These are phyloP conservation scores for Epichloe glyceriae DNA, from an alignment of 2,329 filamentous ascomycete genomes.

Conservation along the genomic window DNA sequence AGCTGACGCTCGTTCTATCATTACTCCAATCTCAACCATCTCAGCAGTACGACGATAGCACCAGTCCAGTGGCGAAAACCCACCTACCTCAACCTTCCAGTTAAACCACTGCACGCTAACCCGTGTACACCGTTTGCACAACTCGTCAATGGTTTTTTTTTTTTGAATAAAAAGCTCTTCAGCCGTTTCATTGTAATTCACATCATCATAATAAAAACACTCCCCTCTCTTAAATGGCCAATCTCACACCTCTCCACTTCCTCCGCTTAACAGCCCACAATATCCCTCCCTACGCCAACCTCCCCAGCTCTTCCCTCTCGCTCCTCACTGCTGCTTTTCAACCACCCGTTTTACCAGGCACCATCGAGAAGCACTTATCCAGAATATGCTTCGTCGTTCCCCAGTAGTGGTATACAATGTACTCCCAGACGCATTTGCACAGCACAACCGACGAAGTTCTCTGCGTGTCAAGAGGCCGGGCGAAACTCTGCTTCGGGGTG, in stretches of 20 bases:
- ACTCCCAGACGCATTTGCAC: constrained; percentile 54
- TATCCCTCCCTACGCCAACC: constrained; percentile 41
- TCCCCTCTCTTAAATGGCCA: background rate
- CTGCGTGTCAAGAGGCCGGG: constrained; percentile 42
- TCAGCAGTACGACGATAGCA: background rate
- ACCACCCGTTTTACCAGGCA: background rate
- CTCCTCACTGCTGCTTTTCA: constrained; percentile 29
- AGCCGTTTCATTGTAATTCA: background rate
- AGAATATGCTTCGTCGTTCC: background rate
- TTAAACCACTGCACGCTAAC: background rate
- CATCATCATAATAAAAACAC: background rate
- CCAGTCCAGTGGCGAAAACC: background rate
- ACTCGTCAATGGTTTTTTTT: background rate
- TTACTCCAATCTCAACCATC: background rate
- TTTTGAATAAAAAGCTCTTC: background rate
- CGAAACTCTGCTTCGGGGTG: constrained; percentile 55
- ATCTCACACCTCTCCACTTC: constrained; percentile 22
- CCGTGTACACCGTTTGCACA: background rate
- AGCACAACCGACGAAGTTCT: constrained; percentile 55
- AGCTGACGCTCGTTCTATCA: background rate
- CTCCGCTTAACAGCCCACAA: constrained; percentile 44
- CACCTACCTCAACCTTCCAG: background rate
- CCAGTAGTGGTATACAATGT: background rate
- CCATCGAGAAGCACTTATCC: background rate
- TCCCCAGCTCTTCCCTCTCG: constrained; percentile 54